phyloP scores from a whole-genome alignment of 345 rosid species.

The Crucihimalaya himalaica region DNA sequence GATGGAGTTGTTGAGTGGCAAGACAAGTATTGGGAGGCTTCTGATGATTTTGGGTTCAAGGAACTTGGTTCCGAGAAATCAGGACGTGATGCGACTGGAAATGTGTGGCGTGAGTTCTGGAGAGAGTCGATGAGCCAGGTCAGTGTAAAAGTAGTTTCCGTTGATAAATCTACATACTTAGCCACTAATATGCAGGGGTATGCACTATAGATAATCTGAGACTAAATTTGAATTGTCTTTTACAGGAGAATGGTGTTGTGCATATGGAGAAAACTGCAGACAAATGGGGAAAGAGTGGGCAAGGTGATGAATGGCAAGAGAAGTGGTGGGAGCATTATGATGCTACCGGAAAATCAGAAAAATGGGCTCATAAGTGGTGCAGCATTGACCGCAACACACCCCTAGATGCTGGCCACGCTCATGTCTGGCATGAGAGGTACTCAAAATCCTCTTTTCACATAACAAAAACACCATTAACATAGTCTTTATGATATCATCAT shows the following conservation, averaged over 20 bases:
- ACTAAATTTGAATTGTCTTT: background rate
- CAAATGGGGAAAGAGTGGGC: slow-evolving; percentile 94
- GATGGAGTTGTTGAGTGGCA: slow-evolving; percentile 87
- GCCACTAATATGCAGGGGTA: slow-evolving; percentile 1
- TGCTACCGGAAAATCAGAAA: slow-evolving; percentile 80
- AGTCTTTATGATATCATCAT: background rate
- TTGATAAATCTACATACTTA: background rate
- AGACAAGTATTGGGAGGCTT: slow-evolving; percentile 96
- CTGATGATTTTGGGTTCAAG: slow-evolving; percentile 84
- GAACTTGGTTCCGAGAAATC: slow-evolving; percentile 98
- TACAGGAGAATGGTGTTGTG: slow-evolving; percentile 64
- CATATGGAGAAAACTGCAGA: slow-evolving; percentile 95
- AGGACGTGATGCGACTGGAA: slow-evolving; percentile 83
- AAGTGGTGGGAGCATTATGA: slow-evolving; percentile 93
- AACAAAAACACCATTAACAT: background rate
- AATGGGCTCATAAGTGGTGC: slow-evolving; percentile 99
- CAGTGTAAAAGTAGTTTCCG: slow-evolving; percentile 15
- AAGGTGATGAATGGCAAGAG: slow-evolving; percentile 92
- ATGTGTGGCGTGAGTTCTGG: slow-evolving; percentile 92
- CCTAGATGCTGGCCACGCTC: slow-evolving; percentile 91
- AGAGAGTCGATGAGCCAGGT: slow-evolving; percentile 92
- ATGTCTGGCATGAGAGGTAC: slow-evolving; percentile 98
- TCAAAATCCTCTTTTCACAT: background rate
- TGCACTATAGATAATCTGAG: background rate
- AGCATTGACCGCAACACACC: slow-evolving; percentile 77